Conservation (phyloP, 2,329 filamentous ascomycete genomes). For the Ceratocystis harringtonii region DNA sequence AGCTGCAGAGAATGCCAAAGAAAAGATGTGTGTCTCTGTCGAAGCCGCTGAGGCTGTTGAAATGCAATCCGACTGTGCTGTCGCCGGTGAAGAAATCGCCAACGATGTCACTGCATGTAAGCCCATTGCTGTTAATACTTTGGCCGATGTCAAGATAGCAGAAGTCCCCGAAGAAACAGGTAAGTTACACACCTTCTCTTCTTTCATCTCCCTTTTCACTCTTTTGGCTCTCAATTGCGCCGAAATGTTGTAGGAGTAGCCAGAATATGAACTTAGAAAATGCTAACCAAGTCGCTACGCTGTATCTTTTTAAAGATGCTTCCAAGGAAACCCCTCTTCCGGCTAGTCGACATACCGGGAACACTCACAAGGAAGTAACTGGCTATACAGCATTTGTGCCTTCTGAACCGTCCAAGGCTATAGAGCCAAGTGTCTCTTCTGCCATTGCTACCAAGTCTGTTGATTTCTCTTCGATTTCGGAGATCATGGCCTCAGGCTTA, state of each 20-base stretch:
- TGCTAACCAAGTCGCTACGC: neutral
- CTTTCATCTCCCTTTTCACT: neutral
- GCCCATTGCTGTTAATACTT: neutral
- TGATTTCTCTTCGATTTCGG: conserved; percentile 5
- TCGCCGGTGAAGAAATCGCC: neutral
- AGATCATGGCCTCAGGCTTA: conserved; percentile 6
- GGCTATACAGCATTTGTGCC: neutral
- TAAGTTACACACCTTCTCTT: neutral
- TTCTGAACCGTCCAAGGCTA: neutral
- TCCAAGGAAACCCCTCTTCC: neutral
- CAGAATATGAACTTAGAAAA: neutral
- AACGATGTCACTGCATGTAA: neutral
- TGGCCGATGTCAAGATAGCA: neutral
- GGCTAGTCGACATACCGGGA: neutral
- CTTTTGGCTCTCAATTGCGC: neutral
- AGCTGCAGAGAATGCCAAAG: neutral
- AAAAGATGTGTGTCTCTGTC: conserved; percentile 1
- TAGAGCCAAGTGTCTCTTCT: neutral
- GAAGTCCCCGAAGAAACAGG: neutral
- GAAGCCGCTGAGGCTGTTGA: neutral
- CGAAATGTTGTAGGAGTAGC: neutral
- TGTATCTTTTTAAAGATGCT: neutral
- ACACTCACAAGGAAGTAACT: neutral
- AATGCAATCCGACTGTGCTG: neutral
- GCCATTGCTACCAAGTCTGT: neutral